phyloP scores from a whole-genome alignment of 1,139 yeast genomes.

The Maudiozyma humilis region DNA sequence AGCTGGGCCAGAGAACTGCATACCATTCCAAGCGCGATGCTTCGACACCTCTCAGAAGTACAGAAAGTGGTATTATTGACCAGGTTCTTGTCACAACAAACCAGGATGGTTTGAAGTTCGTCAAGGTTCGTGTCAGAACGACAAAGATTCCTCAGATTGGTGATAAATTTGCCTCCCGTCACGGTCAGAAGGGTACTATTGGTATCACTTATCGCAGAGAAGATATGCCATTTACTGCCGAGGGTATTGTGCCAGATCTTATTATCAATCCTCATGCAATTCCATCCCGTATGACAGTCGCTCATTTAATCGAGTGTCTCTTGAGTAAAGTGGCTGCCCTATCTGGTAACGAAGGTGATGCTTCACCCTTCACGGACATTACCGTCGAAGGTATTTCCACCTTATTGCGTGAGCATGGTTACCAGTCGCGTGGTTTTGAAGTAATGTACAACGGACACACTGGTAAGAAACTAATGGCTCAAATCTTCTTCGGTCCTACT shows the following conservation, averaged over 20 bases:
- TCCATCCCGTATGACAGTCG: conserved; percentile 99
- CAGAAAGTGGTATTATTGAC: conserved; percentile 97
- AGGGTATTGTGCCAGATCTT: conserved; percentile 94
- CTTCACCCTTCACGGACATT: conserved; percentile 95
- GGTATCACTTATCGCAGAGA: conserved; percentile 98
- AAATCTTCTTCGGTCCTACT: conserved; percentile 97
- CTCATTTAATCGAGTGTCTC: conserved; percentile 96
- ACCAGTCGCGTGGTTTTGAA: conserved; percentile 96
- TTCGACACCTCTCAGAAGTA: conserved; percentile 90
- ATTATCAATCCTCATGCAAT: conserved; percentile 98
- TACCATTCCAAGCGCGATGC: conserved; percentile 98
- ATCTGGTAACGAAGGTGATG: conserved; percentile 97
- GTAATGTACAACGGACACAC: conserved; percentile 98
- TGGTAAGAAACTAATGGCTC: conserved; percentile 95
- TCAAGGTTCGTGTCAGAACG: conserved; percentile 97
- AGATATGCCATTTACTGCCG: conserved; percentile 97
- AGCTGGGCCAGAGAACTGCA: conserved; percentile 95
- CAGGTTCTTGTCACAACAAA: conserved; percentile 94
- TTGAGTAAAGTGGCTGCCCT: conserved; percentile 90
- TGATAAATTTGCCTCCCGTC: conserved; percentile 97
- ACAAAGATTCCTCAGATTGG: conserved; percentile 98
- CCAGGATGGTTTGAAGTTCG: conserved; percentile 95
- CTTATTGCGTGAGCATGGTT: conserved; percentile 87
- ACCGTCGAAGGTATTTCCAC: conserved; percentile 95
- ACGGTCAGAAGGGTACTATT: conserved; percentile 99